Evolutionary conservation across 306 rosid genomes (phyloP).

Genomic region (Rosa lucieae): DNA sequence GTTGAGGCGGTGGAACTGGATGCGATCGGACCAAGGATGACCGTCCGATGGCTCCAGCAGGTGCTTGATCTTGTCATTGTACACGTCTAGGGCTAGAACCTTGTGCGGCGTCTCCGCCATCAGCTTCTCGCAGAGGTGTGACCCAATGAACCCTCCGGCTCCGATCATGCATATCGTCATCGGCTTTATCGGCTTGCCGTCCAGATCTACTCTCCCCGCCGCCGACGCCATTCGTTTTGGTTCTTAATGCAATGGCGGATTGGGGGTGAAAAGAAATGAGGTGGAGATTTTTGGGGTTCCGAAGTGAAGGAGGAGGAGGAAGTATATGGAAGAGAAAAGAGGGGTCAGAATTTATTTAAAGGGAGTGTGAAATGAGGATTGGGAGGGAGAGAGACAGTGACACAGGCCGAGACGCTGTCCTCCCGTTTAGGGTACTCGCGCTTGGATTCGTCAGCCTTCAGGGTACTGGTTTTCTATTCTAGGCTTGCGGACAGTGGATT

Average conservation of each 20-base stretch:
- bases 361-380: neutral
- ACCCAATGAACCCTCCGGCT: slow-evolving; percentile 93
- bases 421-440: slow-evolving; percentile 10
- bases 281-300: neutral
- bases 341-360: slow-evolving; percentile 17
- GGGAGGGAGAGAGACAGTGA: slow-evolving; percentile 1
- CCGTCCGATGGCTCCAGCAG: slow-evolving; percentile 62
- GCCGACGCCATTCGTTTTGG: slow-evolving; percentile 50
- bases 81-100: slow-evolving; percentile 77
- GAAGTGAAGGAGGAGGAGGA: neutral
- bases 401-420: neutral
- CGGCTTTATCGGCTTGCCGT: slow-evolving; percentile 69
- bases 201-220: slow-evolving; percentile 65
- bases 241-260: neutral
- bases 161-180: slow-evolving; percentile 94
- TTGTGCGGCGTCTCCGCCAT: slow-evolving; percentile 79
- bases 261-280: too few relatives aligned
- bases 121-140: slow-evolving; percentile 88
- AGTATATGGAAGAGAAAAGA: neutral
- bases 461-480: neutral
- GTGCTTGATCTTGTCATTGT: slow-evolving; percentile 88
- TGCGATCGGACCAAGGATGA: slow-evolving; percentile 69
- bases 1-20: slow-evolving; percentile 88
- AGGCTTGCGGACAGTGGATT: neutral
- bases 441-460: too few relatives aligned